Evolutionary conservation across 495 filamentous ascomycete genomes (phyloP).

Genomic region (Wilcoxina mikolae): DNA sequence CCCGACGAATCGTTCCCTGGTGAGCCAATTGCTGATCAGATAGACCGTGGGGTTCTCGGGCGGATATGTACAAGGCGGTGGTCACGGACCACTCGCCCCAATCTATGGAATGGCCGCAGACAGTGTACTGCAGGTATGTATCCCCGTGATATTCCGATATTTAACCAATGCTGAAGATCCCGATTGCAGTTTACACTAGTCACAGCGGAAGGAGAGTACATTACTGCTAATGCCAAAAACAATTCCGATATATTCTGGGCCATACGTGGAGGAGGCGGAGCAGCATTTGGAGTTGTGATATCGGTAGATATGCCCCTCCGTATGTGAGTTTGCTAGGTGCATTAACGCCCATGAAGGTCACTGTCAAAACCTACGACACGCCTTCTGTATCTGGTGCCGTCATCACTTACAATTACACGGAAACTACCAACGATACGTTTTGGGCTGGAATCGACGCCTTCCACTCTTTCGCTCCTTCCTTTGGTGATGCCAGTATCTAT

Average conservation of each 20-base stretch:
- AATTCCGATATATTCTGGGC: slow-evolving; percentile 54
- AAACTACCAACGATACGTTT: slow-evolving; percentile 30
- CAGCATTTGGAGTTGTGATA: slow-evolving; percentile 49
- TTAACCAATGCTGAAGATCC: too few relatives aligned
- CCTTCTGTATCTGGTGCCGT: slow-evolving; percentile 31
- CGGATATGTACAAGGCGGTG: slow-evolving; percentile 44
- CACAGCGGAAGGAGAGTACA: slow-evolving; percentile 38
- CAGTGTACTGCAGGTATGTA: slow-evolving; percentile 43
- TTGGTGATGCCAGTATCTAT: slow-evolving; percentile 34
- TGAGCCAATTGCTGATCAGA: slow-evolving; percentile 28
- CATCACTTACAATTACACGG: slow-evolving; percentile 32
- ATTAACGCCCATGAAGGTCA: slow-evolving; percentile 28
- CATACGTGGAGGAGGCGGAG: slow-evolving; percentile 48
- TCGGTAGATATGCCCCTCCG: slow-evolving; percentile 34
- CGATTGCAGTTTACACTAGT: slow-evolving; percentile 51
- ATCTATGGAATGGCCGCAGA: slow-evolving; percentile 46
- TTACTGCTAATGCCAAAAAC: slow-evolving; percentile 41
- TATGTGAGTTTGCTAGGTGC: slow-evolving; percentile 32
- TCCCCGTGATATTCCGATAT: too few relatives aligned
- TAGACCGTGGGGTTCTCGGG: slow-evolving; percentile 36
- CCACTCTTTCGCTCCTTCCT: slow-evolving; percentile 34
- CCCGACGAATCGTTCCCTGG: slow-evolving; percentile 28
- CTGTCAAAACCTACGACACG: slow-evolving; percentile 37
- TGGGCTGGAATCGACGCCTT: slow-evolving; percentile 36
- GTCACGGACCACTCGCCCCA: slow-evolving; percentile 40